phyloP scores from a whole-genome alignment of 1,139 yeast species.

The Sugiyamaella japonica region DNA sequence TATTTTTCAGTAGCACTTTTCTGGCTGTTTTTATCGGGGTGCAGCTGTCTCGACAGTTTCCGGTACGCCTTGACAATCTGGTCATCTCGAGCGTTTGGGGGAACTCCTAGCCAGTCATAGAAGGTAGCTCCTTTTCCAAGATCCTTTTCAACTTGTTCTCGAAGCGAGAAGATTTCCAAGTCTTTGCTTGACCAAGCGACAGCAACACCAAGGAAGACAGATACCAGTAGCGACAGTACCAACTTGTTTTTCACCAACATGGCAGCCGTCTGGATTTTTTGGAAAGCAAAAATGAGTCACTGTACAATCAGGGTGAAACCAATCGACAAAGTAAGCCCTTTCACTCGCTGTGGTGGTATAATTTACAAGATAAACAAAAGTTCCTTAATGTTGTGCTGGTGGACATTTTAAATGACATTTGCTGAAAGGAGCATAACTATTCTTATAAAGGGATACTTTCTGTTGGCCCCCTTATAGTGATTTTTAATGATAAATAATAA shows the following conservation, averaged over 20 bases:
- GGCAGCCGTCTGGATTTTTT: background rate
- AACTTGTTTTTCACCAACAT: conserved; percentile 2
- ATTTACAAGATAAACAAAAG: too few species aligned
- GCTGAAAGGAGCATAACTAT: too few species aligned
- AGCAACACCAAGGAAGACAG: conserved; percentile 6
- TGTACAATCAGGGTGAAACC: too few species aligned
- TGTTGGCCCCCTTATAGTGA: too few species aligned
- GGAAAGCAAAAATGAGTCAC: too few species aligned
- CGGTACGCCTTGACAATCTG: conserved; percentile 76
- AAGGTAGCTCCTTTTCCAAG: conserved; percentile 65
- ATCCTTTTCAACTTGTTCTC: conserved; percentile 62
- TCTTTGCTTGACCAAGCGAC: conserved; percentile 57
- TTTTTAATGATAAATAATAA: too few species aligned
- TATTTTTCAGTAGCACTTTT: conserved; percentile 55
- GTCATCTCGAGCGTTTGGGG: conserved; percentile 47
- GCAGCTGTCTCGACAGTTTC: conserved; percentile 60
- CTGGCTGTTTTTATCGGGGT: conserved; percentile 57
- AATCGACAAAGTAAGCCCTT: too few species aligned
- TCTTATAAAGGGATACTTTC: too few species aligned
- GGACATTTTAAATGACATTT: too few species aligned
- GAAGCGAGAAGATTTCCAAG: conserved; percentile 75
- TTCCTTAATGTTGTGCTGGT: too few species aligned
- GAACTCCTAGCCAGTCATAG: conserved; percentile 50
- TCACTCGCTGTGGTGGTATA: too few species aligned
- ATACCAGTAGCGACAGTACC: background rate